Percentiles rank a stretch among this genome's conserved stretches.
phyloP scores from a whole-genome alignment of 2,329 filamentous ascomycete genomes.

The Verticillium nubilum region DNA sequence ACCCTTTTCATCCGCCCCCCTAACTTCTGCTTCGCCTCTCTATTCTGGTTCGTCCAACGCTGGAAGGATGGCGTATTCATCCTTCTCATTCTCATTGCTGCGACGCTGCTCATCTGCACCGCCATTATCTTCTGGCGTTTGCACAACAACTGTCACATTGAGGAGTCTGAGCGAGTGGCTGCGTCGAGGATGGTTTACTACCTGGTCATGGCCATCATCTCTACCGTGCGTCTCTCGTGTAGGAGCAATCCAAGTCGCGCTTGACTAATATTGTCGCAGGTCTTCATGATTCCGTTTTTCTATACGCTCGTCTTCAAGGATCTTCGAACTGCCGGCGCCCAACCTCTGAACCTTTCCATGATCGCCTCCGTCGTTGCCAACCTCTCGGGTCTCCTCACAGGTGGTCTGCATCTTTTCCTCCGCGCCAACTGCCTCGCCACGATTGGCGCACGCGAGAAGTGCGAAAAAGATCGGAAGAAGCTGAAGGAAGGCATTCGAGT shows the following conservation, averaged over 20 bases:
- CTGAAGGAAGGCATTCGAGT: constrained; percentile 39
- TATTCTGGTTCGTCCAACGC: constrained; percentile 61
- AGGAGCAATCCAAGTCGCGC: background rate
- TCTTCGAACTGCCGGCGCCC: constrained; percentile 25
- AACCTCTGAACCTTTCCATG: constrained; percentile 49
- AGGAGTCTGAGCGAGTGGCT: constrained; percentile 53
- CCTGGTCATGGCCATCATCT: constrained; percentile 49
- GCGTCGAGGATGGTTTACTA: constrained; percentile 69
- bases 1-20: constrained; percentile 49
- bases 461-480: constrained; percentile 40
- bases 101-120: constrained; percentile 44
- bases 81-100: constrained; percentile 44
- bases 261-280: constrained; percentile 32
- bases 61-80: constrained; percentile 55
- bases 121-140: constrained; percentile 52
- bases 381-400: constrained; percentile 59
- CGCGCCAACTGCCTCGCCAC: constrained; percentile 56
- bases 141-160: constrained; percentile 46
- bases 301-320: constrained; percentile 45
- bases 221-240: constrained; percentile 41
- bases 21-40: constrained; percentile 59
- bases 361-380: constrained; percentile 62
- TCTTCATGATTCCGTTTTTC: constrained; percentile 60
- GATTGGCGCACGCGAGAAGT: constrained; percentile 42
- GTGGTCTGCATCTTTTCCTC: constrained; percentile 61